Percentiles rank a stretch among this genome's conserved stretches.
Evolutionary conservation across 345 rosid genomes (phyloP).

Genomic region (Rhizophora mangle): DNA sequence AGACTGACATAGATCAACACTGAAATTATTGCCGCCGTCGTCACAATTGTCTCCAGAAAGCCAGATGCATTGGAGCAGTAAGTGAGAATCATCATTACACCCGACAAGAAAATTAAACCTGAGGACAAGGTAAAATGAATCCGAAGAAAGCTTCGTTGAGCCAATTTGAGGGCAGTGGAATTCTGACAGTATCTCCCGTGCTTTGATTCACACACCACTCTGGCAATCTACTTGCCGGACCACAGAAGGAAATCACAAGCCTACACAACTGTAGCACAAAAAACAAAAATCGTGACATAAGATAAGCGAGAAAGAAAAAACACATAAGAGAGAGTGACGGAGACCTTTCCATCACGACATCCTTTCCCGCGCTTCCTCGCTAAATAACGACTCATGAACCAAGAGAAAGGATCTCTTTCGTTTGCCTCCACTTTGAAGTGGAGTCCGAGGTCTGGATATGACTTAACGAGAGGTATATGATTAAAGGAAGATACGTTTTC

Average conservation of each 20-base stretch:
- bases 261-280: no score
- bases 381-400: neutral
- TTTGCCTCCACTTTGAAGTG: neutral
- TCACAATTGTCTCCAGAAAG: no score
- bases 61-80: no score
- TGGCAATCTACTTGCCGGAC: constrained; percentile 14
- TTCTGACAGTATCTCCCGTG: neutral
- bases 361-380: neutral
- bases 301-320: no score
- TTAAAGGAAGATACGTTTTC: constrained; percentile 4
- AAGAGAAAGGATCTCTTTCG: no score
- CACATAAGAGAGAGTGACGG: no score
- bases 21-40: no score
- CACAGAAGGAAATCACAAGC: neutral
- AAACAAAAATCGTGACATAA: no score
- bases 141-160: neutral
- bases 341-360: neutral
- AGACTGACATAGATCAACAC: no score
- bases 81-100: no score
- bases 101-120: no score
- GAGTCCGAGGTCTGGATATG: neutral
- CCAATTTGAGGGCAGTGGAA: constrained; percentile 12
- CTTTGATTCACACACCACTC: constrained; percentile 7
- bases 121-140: neutral
- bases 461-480: neutral